These are phyloP conservation scores for Suhomyces sp. DNA, from an alignment of 805 yeast species.

Conservation along the genomic window DNA sequence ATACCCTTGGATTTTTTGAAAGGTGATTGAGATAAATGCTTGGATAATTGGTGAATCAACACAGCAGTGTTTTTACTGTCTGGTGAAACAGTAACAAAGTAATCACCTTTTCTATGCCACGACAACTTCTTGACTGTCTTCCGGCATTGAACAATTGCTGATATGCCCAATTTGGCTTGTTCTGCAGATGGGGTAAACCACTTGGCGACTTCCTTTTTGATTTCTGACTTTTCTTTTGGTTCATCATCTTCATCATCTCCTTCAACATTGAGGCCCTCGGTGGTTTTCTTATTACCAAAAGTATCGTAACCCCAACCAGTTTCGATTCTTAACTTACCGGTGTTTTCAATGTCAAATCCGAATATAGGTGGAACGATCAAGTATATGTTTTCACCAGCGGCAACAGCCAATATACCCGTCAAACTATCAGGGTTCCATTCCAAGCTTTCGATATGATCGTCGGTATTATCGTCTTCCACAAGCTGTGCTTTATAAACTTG, in stretches of 20 bases:
- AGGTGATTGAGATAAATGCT: constrained; percentile 94
- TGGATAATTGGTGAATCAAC: constrained; percentile 89
- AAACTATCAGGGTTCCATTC: constrained; percentile 86
- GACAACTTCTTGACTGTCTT: constrained; percentile 73
- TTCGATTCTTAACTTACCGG: constrained; percentile 74
- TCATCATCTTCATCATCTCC: constrained; percentile 32
- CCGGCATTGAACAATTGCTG: constrained; percentile 65
- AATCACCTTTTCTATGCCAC: constrained; percentile 98
- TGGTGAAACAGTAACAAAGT: constrained; percentile 95
- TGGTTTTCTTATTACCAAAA: constrained; percentile 49
- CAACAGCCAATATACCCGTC: constrained; percentile 77
- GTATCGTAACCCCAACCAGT: constrained; percentile 87
- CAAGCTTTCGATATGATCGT: constrained; percentile 75
- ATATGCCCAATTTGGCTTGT: constrained; percentile 61
- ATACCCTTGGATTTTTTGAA: constrained; percentile 91
- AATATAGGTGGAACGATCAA: constrained; percentile 87
- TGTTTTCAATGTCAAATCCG: constrained; percentile 82
- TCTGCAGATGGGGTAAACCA: constrained; percentile 79
- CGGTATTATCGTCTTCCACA: constrained; percentile 50
- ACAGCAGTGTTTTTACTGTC: constrained; percentile 86
- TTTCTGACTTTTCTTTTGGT: constrained; percentile 10
- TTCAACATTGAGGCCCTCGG: constrained; percentile 38
- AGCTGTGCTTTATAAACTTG: constrained; percentile 71
- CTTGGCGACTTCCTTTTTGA: constrained; percentile 58
- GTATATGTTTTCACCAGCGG: constrained; percentile 77